Base-by-base conservation (phyloP, 129 eudicot species). In the Lonicera japonica region DNA sequence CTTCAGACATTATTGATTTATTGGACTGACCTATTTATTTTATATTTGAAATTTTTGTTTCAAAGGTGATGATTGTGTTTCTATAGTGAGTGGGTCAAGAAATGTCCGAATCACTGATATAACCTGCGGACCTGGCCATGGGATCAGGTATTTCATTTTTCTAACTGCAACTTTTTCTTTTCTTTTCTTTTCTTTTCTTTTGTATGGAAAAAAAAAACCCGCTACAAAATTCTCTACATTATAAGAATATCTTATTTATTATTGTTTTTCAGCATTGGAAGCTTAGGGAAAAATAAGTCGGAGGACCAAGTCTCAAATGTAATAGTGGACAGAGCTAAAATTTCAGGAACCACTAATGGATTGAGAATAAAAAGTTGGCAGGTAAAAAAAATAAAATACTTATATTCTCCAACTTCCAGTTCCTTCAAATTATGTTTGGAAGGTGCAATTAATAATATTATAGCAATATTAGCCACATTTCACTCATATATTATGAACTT, bases 11-110 rank as follows among this genome's bases (percentile, higher is more conserved):
- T 29, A 29, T 6, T 29, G 36, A 29, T 29, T 29, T 29, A 29
- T 29, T 29, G 6, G 36, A 29, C 36, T 29, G 2, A 29, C 6
- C 36, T 43, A 43, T 43, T 10, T 8, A 43, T 1, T 43, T 43
- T 43, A 43, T 43, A 10, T 8, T 8, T 10, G 2, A 43, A 43
- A 43, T 2, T 10, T 43, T 43, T 43, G 20, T n/a, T n/a, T n/a
- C n/a, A n/a, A 55, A 92, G 98, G 99, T 69, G 99, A 94, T 69
- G 99, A 94, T 68, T 94, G 99, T 70, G 79, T 94, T 62, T 94
- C 99, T 23, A 94, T 94, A 29, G 92, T 88, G 17, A 67, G 70
- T 62, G 99, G 99, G 55, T 75, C 99, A 21, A 75, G 41, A 41
- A 76, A 78, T 36, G 71, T 94, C 25, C n/a, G 56, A 20, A 74